phyloP scores from a whole-genome alignment of 352 stramenopile species.

The Phytophthora niederhauseri region DNA sequence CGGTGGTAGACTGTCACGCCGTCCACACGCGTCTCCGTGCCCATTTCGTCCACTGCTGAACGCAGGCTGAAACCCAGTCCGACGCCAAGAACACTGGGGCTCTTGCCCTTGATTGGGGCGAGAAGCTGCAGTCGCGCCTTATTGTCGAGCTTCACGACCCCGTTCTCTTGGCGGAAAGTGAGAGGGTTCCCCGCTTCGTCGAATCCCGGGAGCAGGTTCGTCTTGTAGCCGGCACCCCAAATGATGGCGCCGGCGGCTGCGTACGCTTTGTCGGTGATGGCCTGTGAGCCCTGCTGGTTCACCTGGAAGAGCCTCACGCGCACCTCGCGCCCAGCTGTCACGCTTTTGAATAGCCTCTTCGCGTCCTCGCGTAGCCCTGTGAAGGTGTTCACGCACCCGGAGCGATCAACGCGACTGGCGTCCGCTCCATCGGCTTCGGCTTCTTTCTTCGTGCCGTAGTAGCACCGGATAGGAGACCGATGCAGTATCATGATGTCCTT shows the following conservation, averaged over 20 bases:
- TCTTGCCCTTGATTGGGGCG: conserved; percentile 20
- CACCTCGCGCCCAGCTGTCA: conserved; percentile 60
- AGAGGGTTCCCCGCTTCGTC: conserved; percentile 52
- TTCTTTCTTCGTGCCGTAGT: conserved; percentile 79
- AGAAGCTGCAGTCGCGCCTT: conserved; percentile 53
- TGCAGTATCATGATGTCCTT: conserved; percentile 88
- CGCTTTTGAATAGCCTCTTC: conserved; percentile 74
- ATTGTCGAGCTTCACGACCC: conserved; percentile 72
- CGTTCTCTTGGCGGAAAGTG: conserved; percentile 54
- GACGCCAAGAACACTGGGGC: conserved; percentile 59
- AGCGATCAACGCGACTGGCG: conserved; percentile 58
- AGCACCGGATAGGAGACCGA: conserved; percentile 77
- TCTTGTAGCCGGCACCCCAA: conserved; percentile 84
- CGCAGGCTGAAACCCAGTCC: conserved; percentile 83
- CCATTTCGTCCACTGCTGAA: conserved; percentile 83
- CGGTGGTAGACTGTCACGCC: conserved; percentile 89
- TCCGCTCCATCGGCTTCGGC: conserved; percentile 73
- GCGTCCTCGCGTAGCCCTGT: conserved; percentile 84
- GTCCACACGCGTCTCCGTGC: conserved; percentile 70
- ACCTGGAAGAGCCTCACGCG: conserved; percentile 81
- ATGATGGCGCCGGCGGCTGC: conserved; percentile 76
- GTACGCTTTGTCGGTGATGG: conserved; percentile 65
- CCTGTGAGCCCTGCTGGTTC: conserved; percentile 59
- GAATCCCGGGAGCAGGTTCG: conserved; percentile 59
- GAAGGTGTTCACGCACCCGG: conserved; percentile 86